Conservation (phyloP, 208 protist species). For the Zelonia costaricensis region DNA sequence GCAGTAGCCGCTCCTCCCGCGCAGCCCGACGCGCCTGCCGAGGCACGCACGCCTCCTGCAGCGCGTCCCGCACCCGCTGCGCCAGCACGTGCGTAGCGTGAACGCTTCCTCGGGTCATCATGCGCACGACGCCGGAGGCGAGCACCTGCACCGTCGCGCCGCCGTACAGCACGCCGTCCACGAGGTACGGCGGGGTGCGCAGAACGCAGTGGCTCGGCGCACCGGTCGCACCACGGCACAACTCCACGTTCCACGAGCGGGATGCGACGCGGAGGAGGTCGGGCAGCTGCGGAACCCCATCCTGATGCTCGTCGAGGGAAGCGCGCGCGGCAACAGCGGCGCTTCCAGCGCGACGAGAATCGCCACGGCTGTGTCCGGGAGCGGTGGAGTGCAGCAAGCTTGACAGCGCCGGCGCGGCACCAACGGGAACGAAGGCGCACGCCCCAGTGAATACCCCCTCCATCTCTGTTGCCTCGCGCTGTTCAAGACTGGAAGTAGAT, state of each 20-base stretch:
- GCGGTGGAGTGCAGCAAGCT: too few species aligned
- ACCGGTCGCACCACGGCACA: slow-evolving; percentile 4
- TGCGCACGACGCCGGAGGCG: slow-evolving; percentile 22
- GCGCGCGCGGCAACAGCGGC: too few species aligned
- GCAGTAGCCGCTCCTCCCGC: slow-evolving; percentile 14
- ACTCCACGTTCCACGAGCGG: slow-evolving; percentile 31
- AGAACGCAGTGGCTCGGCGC: slow-evolving; percentile 18
- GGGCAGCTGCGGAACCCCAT: too few species aligned
- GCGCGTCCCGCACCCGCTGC: not conserved
- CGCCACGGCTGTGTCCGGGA: too few species aligned
- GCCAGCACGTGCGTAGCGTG: slow-evolving; percentile 12
- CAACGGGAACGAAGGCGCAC: too few species aligned
- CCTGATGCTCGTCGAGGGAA: too few species aligned
- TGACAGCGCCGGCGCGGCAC: too few species aligned
- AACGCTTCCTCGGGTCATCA: slow-evolving; percentile 18
- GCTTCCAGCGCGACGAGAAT: too few species aligned
- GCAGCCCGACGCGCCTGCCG: slow-evolving; percentile 5
- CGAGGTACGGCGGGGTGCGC: slow-evolving; percentile 10
- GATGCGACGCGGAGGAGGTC: slow-evolving; percentile 7
- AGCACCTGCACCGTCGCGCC: slow-evolving; percentile 10
- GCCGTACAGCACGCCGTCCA: slow-evolving; percentile 3
- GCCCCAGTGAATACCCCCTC: too few species aligned
- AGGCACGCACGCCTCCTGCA: slow-evolving; percentile 10
- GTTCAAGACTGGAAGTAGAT: too few species aligned
- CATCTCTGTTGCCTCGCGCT: too few species aligned